Evolutionary conservation across 208 protist genomes (phyloP).

Genomic region (Lotmaria passim): DNA sequence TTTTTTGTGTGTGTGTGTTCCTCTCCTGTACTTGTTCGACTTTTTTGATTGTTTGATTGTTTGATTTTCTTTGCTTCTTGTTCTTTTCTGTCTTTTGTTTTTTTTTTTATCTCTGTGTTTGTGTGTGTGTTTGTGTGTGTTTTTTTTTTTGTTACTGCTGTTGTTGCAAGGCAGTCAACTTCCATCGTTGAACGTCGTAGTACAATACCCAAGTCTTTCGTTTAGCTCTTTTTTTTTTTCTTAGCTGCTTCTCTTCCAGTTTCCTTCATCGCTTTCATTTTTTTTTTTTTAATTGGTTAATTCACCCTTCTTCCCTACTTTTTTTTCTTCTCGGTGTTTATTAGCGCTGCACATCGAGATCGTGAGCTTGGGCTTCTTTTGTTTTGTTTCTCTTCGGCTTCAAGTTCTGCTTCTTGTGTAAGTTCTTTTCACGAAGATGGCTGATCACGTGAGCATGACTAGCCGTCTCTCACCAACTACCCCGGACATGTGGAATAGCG

Average conservation of each 20-base stretch:
- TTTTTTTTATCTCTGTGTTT: conserved; percentile 3
- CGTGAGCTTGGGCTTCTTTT: no score
- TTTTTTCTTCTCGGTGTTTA: background rate
- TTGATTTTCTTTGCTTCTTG: conserved; percentile 2
- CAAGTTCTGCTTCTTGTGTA: background rate
- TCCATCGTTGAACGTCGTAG: no score
- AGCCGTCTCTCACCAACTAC: background rate
- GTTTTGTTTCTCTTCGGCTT: background rate
- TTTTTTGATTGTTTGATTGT: conserved; percentile 3
- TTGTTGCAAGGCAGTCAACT: no score
- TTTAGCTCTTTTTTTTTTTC: background rate
- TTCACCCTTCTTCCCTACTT: background rate
- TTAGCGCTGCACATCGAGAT: background rate
- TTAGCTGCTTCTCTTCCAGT: background rate
- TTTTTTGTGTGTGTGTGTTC: background rate
- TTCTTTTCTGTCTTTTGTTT: conserved; percentile 9
- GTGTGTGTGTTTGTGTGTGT: background rate
- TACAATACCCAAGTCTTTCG: no score
- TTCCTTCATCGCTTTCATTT: background rate
- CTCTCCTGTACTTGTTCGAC: background rate
- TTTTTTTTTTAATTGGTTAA: background rate
- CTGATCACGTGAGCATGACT: no score
- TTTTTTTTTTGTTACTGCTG: background rate
- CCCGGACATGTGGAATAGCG: conserved; percentile 6
- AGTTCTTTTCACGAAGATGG: no score